Percentiles rank a stretch among this genome's conserved stretches.
phyloP scores from a whole-genome alignment of 352 stramenopile species.

The Poterioochromonas sp. region DNA sequence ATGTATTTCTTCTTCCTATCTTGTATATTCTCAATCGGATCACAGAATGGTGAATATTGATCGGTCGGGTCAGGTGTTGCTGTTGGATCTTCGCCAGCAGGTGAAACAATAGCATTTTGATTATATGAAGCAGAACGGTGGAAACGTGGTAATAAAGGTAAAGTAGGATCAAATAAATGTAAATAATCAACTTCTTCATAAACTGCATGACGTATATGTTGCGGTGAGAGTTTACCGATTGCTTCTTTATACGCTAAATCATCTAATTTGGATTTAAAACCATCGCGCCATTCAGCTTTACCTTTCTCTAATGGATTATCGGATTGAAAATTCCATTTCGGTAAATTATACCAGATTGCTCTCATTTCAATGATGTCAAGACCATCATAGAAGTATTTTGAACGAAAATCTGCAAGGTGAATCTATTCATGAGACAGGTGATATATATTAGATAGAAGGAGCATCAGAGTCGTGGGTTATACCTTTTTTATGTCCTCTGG shows the following conservation, averaged over 20 bases:
- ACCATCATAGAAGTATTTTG: neutral
- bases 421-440: neutral
- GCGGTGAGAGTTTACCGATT: neutral
- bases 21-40: neutral
- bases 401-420: constrained; percentile 21
- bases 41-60: neutral
- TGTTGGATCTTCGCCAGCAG: neutral
- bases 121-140: constrained; percentile 1
- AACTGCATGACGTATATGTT: neutral
- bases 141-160: neutral
- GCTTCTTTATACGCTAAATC: constrained; percentile 1
- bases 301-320: neutral
- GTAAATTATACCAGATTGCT: constrained; percentile 15
- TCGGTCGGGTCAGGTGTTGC: neutral
- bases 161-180: neutral
- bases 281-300: constrained; percentile 22
- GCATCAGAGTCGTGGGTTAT: too few species aligned
- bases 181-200: neutral
- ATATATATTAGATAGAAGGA: neutral
- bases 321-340: neutral
- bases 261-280: constrained; percentile 17
- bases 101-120: neutral
- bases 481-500: constrained; percentile 18
- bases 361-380: constrained; percentile 25
- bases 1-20: neutral